phyloP scores from a whole-genome alignment of 495 filamentous ascomycete genomes.

The Xylaria telfairii region DNA sequence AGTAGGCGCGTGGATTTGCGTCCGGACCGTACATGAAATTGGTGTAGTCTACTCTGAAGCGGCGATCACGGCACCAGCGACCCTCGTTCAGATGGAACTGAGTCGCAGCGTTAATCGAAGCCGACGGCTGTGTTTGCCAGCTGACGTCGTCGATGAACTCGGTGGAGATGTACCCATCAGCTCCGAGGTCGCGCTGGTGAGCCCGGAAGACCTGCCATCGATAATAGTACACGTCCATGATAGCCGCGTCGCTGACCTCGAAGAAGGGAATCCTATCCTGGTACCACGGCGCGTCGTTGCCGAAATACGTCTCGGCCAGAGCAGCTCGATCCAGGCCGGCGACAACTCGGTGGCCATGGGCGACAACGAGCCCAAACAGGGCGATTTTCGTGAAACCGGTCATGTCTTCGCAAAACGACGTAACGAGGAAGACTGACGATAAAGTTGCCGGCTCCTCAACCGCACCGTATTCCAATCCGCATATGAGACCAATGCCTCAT shows the following conservation, averaged over 20 bases:
- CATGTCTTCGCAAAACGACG: neutral
- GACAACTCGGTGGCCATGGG: neutral
- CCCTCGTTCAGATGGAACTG: constrained; percentile 42
- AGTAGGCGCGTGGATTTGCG: constrained; percentile 30
- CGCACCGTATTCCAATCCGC: neutral
- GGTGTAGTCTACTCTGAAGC: constrained; percentile 40
- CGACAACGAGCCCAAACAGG: neutral
- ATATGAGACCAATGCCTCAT: neutral
- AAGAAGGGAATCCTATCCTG: constrained; percentile 24
- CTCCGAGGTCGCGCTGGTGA: constrained; percentile 41
- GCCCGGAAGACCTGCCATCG: constrained; percentile 43
- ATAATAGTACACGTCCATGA: constrained; percentile 45
- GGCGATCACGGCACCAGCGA: constrained; percentile 42
- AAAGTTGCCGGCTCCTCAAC: neutral
- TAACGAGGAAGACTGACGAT: neutral
- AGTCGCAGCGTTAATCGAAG: constrained; percentile 36
- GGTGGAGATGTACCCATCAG: constrained; percentile 39
- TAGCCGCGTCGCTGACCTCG: constrained; percentile 21
- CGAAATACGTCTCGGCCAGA: constrained; percentile 17
- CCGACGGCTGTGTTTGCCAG: constrained; percentile 34
- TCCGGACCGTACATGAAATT: constrained; percentile 30
- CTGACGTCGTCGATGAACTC: constrained; percentile 43
- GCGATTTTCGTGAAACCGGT: neutral
- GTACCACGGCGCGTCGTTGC: constrained; percentile 25
- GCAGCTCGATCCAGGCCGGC: neutral